Percentiles rank a stretch among this genome's conserved stretches.
phyloP scores from a whole-genome alignment of 192 early-diverging fungal species.

The Coemansia nantahalensis region DNA sequence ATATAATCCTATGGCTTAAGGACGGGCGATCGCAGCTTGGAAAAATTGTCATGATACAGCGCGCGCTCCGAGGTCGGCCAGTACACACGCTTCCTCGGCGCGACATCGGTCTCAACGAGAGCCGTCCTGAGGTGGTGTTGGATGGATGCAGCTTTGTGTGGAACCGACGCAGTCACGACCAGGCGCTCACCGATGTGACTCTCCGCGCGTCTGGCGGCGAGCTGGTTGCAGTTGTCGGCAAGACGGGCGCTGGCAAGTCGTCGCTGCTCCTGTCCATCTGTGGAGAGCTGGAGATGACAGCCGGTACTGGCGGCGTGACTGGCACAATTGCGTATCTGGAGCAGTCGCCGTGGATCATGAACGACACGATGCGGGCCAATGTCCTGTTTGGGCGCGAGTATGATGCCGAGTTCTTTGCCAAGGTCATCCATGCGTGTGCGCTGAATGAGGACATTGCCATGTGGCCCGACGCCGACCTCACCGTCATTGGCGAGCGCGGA shows the following conservation, averaged over 20 bases:
- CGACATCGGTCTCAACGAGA: no score
- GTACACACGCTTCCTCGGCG: no score
- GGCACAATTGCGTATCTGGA: slow-evolving; percentile 75
- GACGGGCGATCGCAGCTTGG: slow-evolving; percentile 2
- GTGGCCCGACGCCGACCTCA: slow-evolving; percentile 51
- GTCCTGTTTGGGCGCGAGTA: slow-evolving; percentile 67
- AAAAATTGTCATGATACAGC: slow-evolving; percentile 13
- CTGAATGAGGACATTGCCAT: slow-evolving; percentile 56
- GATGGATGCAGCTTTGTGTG: slow-evolving; percentile 29
- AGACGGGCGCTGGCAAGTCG: slow-evolving; percentile 82
- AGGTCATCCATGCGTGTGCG: slow-evolving; percentile 59
- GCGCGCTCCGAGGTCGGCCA: slow-evolving; percentile 6
- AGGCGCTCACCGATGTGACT: slow-evolving; percentile 42
- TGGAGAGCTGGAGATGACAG: slow-evolving; percentile 69
- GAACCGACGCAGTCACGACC: slow-evolving; percentile 3
- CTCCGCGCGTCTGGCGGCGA: slow-evolving; percentile 52
- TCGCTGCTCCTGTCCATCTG: slow-evolving; percentile 80
- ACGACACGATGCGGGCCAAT: slow-evolving; percentile 66
- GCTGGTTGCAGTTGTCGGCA: slow-evolving; percentile 78
- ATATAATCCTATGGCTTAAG: slow-evolving; percentile 1
- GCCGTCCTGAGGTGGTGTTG: slow-evolving; percentile 13
- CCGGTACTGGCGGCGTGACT: slow-evolving; percentile 52
- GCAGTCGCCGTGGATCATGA: slow-evolving; percentile 89
- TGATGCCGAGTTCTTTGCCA: slow-evolving; percentile 52
- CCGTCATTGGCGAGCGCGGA: slow-evolving; percentile 54